Conservation (phyloP, 768 basidiomycete species). For the Candolleomyces efflorescens region DNA sequence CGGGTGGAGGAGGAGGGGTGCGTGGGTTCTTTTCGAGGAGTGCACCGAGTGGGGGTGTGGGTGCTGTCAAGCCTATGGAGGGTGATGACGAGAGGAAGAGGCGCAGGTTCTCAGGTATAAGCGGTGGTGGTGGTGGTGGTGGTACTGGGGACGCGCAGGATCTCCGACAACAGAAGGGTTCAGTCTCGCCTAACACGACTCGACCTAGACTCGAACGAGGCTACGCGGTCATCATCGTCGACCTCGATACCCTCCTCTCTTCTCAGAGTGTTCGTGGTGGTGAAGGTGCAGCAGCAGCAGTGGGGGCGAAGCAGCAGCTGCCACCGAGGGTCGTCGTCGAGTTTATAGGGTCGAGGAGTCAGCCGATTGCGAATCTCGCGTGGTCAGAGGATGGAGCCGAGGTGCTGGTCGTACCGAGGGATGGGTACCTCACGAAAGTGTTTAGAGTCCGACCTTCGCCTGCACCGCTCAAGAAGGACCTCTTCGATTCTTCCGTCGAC, state of each 20-base stretch:
- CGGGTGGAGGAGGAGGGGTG: slow-evolving; percentile 20
- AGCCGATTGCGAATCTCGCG: slow-evolving; percentile 40
- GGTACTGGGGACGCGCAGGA: too few relatives aligned
- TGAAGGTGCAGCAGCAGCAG: neutral
- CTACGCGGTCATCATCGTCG: slow-evolving; percentile 14
- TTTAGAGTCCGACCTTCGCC: slow-evolving; percentile 29
- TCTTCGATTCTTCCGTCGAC: slow-evolving; percentile 3
- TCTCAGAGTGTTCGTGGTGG: neutral
- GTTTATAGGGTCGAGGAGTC: slow-evolving; percentile 44
- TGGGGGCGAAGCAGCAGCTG: too few relatives aligned
- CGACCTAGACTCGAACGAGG: neutral
- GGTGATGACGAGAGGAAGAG: slow-evolving; percentile 13
- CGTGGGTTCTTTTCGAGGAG: slow-evolving; percentile 57
- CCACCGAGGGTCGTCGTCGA: slow-evolving; percentile 35
- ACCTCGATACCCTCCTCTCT: slow-evolving; percentile 26
- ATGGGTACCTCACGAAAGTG: slow-evolving; percentile 51
- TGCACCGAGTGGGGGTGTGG: slow-evolving; percentile 42
- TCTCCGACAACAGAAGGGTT: too few relatives aligned
- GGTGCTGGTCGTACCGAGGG: slow-evolving; percentile 45
- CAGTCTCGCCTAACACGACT: too few relatives aligned
- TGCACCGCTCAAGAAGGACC: too few relatives aligned
- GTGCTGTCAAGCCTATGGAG: slow-evolving; percentile 1
- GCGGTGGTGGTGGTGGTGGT: too few relatives aligned
- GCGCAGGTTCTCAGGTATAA: slow-evolving; percentile 12
- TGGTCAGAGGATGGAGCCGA: slow-evolving; percentile 55